Base-by-base conservation (phyloP, 2,329 filamentous ascomycete genomes). In the Monilinia polystroma region DNA sequence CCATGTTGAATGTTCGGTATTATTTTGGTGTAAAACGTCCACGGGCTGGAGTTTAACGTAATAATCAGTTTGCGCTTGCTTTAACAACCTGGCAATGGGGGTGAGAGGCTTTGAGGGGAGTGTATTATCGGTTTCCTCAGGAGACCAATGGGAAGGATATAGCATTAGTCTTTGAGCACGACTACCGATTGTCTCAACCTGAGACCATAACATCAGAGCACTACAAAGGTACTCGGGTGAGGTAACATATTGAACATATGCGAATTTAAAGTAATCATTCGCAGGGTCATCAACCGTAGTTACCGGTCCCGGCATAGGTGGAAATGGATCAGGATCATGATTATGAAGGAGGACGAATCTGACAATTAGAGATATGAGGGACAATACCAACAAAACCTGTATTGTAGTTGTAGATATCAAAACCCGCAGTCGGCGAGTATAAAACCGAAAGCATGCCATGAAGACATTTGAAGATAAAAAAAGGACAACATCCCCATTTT, bases 201-300 rank as follows among this genome's bases (percentile, higher is more conserved):
- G 60, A 54, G 67, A 69, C 73, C 73, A 75, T 11, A 73, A 60
- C 73, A 74, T 71, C 3, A 75, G 59, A 29, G 74, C 72, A 69
- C 71, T 73, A 59, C 74, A 75, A 3, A 75, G 65, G 41, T 72
- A 71, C 63, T 74, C 71, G 14, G 71, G 70, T 0, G 70, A 69
- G 18, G 73, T 72, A 6, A 72, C 74, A 70, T 72, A 72, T 66
- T 74, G 72, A n/a, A 74, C 70, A 66, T 74, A 75, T 29, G 69
- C 68, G 20, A 73, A 66, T 63, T 72, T 69, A 23, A 62, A 67
- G 73, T 73, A 75, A 49, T 75, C 69, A 52, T 73, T 72, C 8
- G 64, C 52, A 51, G 23, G 3, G 35, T 71, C 67, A 5, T 74
- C 72, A 7, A 74, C 70, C 2, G 41, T 67, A 18, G 49, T 68